A percentile compares a stretch with the other conserved stretches of the same genome.
Evolutionary conservation across 257 asterid genomes (phyloP).

Genomic region (Salvia hispanica): DNA sequence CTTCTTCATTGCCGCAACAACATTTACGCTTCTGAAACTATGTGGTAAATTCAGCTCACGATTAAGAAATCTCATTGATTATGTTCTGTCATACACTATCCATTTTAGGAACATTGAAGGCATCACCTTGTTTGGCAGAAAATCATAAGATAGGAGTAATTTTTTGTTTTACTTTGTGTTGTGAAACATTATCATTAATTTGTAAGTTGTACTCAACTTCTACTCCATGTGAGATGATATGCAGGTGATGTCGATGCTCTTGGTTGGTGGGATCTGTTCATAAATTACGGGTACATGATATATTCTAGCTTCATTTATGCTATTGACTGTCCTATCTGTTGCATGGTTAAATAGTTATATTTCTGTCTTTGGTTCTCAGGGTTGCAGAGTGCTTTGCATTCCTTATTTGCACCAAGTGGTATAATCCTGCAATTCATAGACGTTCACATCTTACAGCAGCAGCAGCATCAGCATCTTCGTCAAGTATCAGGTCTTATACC

Average conservation of each 20-base stretch:
- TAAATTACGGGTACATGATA: constrained; percentile 75
- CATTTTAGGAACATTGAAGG: not conserved
- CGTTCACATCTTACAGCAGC: constrained; percentile 49
- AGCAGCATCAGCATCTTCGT: constrained; percentile 57
- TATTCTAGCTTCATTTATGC: constrained; percentile 19
- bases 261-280: constrained; percentile 98
- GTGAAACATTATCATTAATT: not conserved
- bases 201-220: not conserved
- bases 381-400: constrained; percentile 95
- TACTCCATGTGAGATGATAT: constrained; percentile 24
- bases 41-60: constrained; percentile 55
- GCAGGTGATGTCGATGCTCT: constrained; percentile 96
- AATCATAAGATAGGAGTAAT: not conserved
- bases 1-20: constrained; percentile 92
- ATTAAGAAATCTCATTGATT: constrained; percentile 9
- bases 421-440: constrained; percentile 92
- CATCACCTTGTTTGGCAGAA: constrained; percentile 10
- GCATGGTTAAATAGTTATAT: constrained; percentile 25
- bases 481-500: constrained; percentile 47
- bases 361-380: constrained; percentile 46
- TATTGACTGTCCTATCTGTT: not conserved
- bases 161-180: not conserved
- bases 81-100: constrained; percentile 6
- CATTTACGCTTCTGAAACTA: constrained; percentile 84
- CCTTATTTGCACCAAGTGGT: constrained; percentile 94